phyloP scores from a whole-genome alignment of 805 yeast species.

The Candida vaughaniae region DNA sequence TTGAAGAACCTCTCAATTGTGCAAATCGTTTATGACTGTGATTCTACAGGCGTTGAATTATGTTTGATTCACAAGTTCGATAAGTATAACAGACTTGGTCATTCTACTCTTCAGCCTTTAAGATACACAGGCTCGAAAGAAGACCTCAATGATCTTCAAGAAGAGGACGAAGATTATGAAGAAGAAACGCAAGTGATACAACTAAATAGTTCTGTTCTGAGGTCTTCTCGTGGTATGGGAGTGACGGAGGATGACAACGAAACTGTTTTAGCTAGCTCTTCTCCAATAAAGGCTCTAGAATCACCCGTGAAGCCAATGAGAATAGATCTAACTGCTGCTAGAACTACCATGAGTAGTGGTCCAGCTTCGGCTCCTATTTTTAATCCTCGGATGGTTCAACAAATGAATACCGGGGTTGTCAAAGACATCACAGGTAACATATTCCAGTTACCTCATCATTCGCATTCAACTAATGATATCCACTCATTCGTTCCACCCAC shows the following conservation, averaged over 20 bases:
- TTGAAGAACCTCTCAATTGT: conserved; percentile 21
- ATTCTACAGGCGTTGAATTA: conserved; percentile 15
- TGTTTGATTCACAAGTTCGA: conserved; percentile 26
- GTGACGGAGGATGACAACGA: conserved; percentile 30
- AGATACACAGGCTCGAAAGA: conserved; percentile 12
- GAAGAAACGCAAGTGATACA: conserved; percentile 4
- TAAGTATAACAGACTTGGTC: conserved; percentile 3
- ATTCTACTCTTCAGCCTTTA: conserved; percentile 12
- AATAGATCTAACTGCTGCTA: conserved; percentile 19
- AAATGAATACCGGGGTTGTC: conserved; percentile 6
- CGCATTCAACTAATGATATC: conserved; percentile 10
- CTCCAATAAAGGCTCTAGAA: conserved; percentile 25
- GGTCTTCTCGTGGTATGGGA: no score
- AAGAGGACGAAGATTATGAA: conserved; percentile 10
- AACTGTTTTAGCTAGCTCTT: conserved; percentile 41
- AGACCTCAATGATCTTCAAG: conserved; percentile 13
- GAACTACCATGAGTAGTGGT: conserved; percentile 15
- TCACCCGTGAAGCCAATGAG: conserved; percentile 13
- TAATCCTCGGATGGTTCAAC: conserved; percentile 25
- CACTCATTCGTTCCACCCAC: conserved; percentile 4
- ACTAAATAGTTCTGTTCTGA: not conserved
- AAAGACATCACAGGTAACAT: not conserved
- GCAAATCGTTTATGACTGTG: conserved; percentile 28
- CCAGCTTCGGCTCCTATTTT: conserved; percentile 38
- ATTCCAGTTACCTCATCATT: conserved; percentile 1